Conservation (phyloP, 441 rosid genomes). For the Populus trichocarpa region DNA sequence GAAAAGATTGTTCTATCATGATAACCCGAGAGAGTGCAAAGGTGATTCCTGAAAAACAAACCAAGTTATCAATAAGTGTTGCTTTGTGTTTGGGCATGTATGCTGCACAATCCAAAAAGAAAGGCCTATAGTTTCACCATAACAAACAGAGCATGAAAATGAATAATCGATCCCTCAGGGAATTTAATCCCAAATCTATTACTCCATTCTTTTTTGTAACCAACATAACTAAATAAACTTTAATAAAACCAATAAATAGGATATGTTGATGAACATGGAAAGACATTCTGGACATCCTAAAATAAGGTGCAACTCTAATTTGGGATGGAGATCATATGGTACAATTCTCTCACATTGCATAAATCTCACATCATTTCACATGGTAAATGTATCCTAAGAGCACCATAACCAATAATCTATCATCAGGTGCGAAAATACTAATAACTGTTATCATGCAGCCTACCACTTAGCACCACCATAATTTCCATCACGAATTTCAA, state of each 20-base stretch:
- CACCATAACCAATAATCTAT: not conserved
- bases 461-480: not conserved
- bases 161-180: not conserved
- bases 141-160: not conserved
- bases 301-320: not conserved
- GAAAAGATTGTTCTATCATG: conserved; percentile 94
- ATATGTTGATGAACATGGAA: not conserved
- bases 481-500: not conserved
- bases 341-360: not conserved
- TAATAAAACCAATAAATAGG: not conserved
- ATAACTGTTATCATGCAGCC: not conserved
- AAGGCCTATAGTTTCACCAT: not conserved
- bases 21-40: conserved; percentile 83
- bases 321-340: not conserved
- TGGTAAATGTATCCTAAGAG: not conserved
- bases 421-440: not conserved
- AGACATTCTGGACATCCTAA: not conserved
- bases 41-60: conserved; percentile 65
- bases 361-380: not conserved
- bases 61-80: conserved; percentile 10
- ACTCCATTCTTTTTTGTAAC: not conserved
- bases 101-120: not conserved
- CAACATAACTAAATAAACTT: not conserved
- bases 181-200: not conserved
- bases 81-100: not conserved